Base-by-base conservation (phyloP, 768 basidiomycete species). In the Vararia minispora region DNA sequence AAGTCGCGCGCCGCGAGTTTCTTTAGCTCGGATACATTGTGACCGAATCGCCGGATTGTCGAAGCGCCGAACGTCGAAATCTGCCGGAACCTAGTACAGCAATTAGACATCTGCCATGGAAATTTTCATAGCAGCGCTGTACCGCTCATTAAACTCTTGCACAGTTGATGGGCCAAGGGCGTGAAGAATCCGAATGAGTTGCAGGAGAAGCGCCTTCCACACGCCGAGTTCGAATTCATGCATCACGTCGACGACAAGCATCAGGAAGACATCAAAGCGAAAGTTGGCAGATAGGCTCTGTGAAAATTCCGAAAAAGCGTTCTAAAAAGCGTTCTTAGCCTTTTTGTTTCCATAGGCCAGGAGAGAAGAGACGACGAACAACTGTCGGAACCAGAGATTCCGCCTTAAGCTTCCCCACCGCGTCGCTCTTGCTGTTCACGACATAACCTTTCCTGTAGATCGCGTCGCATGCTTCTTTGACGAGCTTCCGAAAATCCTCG, bases 181-280 rank as follows among this genome's bases (percentile, higher is more conserved):
- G 8, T 47, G 28, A 0, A 59, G 42, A 10, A 60, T 47, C 1
- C 51, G 46, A 5, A 61, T 37, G 0, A 59, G 39, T 27, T 61
- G 59, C 3, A 38, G 42, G 25, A 59, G 51, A 1, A 53, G 8
- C 2, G 32, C 40, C 40, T 59, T 60, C 54, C 55, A 58, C 5
- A 51, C 50, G 1, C 59, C 60, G 2, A 59, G 43, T 26, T 61
- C 57, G 14, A 51, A 44, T 25, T 59, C 55, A 24, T 61, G 60
- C 33, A 61, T 22, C n/a, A 56, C 34, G 35, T 61, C 59, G 3
- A 48, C 40, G 5, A 47, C 49, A 24, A 61, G 41, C 37, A 58
- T 43, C 2, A 20, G 1, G 25, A 51, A 52, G 9, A 49, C 35
- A 39, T 58, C 44, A 28, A 56, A 48, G 7, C 44, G 43, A n/a